phyloP scores from a whole-genome alignment of 176 grass and related monocot genomes.

The Avena eriantha region DNA sequence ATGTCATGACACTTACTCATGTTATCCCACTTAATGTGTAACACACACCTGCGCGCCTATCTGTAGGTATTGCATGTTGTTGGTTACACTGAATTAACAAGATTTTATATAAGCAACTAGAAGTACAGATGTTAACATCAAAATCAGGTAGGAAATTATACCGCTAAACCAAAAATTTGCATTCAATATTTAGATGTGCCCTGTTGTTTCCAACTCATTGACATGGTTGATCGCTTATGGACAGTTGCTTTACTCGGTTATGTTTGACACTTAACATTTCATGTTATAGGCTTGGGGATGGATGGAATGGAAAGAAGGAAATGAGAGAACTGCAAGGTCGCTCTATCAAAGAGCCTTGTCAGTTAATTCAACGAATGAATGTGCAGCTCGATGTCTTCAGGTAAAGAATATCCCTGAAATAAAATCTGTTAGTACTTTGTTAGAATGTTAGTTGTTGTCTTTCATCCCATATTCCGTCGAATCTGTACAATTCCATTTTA shows the following conservation, averaged over 20 bases:
- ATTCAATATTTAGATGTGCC: neutral
- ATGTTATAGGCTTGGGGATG: slow-evolving; percentile 90
- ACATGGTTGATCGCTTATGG: neutral
- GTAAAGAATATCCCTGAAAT: slow-evolving; percentile 47
- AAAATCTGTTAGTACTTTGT: neutral
- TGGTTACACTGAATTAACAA: neutral
- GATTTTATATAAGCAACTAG: neutral
- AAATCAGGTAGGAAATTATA: slow-evolving; percentile 2
- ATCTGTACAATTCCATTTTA: slow-evolving; percentile 14
- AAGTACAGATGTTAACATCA: neutral
- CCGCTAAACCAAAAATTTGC: neutral
- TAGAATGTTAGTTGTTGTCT: neutral
- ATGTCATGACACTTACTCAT: neutral
- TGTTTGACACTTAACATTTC: slow-evolving; percentile 11
- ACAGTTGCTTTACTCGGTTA: neutral
- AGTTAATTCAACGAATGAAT: slow-evolving; percentile 87
- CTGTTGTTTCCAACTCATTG: slow-evolving; percentile 1
- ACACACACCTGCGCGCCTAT: neutral
- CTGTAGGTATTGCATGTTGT: neutral
- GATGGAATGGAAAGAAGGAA: slow-evolving; percentile 99
- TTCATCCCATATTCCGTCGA: neutral
- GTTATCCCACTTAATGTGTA: neutral
- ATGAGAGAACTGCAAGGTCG: slow-evolving; percentile 77
- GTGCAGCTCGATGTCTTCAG: slow-evolving; percentile 95
- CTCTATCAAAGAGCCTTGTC: slow-evolving; percentile 89